Evolutionary conservation across 768 basidiomycete species (phyloP).

Genomic region (Tulasnella sp.): DNA sequence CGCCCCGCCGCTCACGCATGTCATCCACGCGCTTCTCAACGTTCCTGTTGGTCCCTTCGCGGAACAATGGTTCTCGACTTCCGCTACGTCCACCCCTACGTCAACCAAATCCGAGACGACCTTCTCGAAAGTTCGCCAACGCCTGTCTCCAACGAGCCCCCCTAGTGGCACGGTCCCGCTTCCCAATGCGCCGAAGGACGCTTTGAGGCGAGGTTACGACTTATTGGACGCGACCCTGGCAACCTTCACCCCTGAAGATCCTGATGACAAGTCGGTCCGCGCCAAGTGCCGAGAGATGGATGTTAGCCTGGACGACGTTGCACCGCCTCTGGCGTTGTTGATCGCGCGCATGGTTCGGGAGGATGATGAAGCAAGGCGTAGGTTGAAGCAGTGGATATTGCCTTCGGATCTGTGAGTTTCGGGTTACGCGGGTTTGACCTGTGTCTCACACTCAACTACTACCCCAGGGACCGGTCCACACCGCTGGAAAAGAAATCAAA

Average conservation of each 20-base stretch:
- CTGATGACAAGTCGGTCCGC: slow-evolving; percentile 62
- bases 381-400: slow-evolving; percentile 64
- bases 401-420: slow-evolving; percentile 59
- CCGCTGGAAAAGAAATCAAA: slow-evolving; percentile 72
- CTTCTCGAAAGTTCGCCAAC: slow-evolving; percentile 34
- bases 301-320: slow-evolving; percentile 66
- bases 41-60: slow-evolving; percentile 64
- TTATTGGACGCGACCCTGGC: slow-evolving; percentile 57
- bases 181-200: slow-evolving; percentile 27
- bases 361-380: slow-evolving; percentile 54
- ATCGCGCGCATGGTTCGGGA: slow-evolving; percentile 66
- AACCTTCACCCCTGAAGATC: slow-evolving; percentile 67
- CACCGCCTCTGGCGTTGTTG: slow-evolving; percentile 73
- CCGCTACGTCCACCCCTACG: slow-evolving; percentile 34
- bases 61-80: slow-evolving; percentile 59
- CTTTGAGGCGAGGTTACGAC: slow-evolving; percentile 59
- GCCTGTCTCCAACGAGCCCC: slow-evolving; percentile 29
- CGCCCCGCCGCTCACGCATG: slow-evolving; percentile 69
- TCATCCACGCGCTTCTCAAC: slow-evolving; percentile 75
- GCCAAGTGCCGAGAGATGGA: slow-evolving; percentile 52
- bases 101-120: slow-evolving; percentile 34
- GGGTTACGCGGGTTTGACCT: neutral
- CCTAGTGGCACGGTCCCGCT: neutral
- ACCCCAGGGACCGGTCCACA: slow-evolving; percentile 60
- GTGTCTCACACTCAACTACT: neutral